phyloP scores from a whole-genome alignment of 306 rosid genomes.

The Cucumis hystrix region DNA sequence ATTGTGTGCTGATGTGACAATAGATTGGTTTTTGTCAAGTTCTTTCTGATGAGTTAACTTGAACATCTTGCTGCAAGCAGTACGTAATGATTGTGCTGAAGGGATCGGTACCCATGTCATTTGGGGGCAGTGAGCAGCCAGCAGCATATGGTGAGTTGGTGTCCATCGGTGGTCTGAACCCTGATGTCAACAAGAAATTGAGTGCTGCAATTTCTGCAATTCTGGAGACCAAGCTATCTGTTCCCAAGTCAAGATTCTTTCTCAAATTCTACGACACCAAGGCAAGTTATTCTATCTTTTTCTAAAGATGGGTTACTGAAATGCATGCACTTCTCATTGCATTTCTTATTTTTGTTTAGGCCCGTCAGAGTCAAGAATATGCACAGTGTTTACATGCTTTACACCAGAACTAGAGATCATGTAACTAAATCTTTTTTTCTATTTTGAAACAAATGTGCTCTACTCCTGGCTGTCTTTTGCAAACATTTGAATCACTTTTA shows the following conservation, averaged over 20 bases:
- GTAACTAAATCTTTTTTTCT: constrained; percentile 41
- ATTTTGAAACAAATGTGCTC: constrained; percentile 22
- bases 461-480: constrained; percentile 8
- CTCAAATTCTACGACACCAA: constrained; percentile 74
- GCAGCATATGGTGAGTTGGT: constrained; percentile 94
- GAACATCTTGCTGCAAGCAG: constrained; percentile 23
- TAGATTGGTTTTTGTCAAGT: neutral
- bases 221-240: constrained; percentile 77
- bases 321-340: constrained; percentile 47
- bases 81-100: constrained; percentile 91
- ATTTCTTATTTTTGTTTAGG: constrained; percentile 65
- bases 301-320: constrained; percentile 10
- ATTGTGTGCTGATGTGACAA: neutral
- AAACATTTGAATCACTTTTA: constrained; percentile 1
- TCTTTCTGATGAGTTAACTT: neutral
- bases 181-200: constrained; percentile 75
- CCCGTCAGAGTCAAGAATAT: constrained; percentile 63
- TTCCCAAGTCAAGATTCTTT: constrained; percentile 69
- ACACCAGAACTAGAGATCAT: constrained; percentile 89
- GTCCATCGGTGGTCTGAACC: constrained; percentile 80
- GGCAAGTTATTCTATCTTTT: constrained; percentile 42
- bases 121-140: constrained; percentile 83
- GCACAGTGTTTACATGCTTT: constrained; percentile 83
- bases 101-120: constrained; percentile 84
- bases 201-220: constrained; percentile 72